phyloP scores from a whole-genome alignment of 2,329 filamentous ascomycete genomes.

The Ophioceras dolichostomum region DNA sequence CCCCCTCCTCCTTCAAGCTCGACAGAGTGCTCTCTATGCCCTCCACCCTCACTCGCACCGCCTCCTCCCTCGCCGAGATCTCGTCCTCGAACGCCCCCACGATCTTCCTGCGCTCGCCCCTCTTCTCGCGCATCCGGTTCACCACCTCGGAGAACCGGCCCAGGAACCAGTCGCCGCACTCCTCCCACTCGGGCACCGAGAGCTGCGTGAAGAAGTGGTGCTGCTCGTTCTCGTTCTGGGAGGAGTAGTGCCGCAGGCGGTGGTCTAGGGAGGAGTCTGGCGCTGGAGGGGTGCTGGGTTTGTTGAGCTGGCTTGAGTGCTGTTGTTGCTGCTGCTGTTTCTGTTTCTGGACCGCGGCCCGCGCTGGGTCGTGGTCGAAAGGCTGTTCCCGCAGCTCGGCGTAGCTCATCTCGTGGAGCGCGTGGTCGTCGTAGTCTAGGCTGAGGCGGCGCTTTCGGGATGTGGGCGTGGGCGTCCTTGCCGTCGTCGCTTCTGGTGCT shows the following conservation, averaged over 20 bases:
- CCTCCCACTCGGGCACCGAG: conserved; percentile 44
- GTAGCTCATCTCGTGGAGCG: conserved; percentile 41
- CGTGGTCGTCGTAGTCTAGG: conserved; percentile 44
- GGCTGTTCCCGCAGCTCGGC: conserved; percentile 34
- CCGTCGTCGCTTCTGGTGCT: conserved; percentile 7
- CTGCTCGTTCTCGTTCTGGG: conserved; percentile 27
- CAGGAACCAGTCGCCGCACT: conserved; percentile 47
- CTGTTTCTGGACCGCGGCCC: conserved; percentile 26
- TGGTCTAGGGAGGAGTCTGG: conserved; percentile 22
- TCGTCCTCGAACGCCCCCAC: conserved; percentile 41
- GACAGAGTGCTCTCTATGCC: conserved; percentile 41
- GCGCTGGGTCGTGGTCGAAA: conserved; percentile 45
- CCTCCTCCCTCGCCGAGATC: conserved; percentile 40
- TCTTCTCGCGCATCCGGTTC: conserved; percentile 31
- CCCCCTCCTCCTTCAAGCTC: conserved; percentile 43
- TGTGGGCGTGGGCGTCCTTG: conserved; percentile 7
- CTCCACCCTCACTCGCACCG: conserved; percentile 37
- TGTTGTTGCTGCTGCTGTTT: no score
- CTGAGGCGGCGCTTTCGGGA: conserved; percentile 29
- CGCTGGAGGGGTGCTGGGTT: no score
- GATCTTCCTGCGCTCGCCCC: conserved; percentile 34
- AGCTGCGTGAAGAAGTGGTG: conserved; percentile 38
- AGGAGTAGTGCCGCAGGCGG: conserved; percentile 37
- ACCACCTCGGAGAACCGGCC: conserved; percentile 39
- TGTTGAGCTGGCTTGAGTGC: conserved; percentile 8